Percentiles rank a stretch among this genome's conserved stretches.
These are phyloP conservation scores for Desmodesmus armatus DNA, from an alignment of 139 green algal genomes.

Conservation along the genomic window DNA sequence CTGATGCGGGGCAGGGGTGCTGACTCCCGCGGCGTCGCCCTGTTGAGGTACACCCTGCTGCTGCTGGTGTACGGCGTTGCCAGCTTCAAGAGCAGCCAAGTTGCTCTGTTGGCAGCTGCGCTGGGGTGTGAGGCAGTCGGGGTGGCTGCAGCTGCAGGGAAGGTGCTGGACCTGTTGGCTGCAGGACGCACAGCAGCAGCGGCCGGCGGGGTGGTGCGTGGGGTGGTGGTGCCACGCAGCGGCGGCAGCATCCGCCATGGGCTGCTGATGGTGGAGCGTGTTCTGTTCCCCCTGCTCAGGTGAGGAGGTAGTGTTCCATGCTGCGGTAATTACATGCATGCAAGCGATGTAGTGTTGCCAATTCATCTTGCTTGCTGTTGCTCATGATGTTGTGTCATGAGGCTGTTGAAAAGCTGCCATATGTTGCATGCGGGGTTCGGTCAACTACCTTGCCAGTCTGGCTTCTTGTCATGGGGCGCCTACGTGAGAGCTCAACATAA, in stretches of 20 bases:
- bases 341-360: too few relatives aligned
- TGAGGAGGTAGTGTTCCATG: too few relatives aligned
- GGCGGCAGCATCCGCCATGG: background rate
- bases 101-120: slow-evolving; percentile 4
- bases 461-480: background rate
- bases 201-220: background rate
- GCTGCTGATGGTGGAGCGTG: slow-evolving; percentile 15
- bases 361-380: background rate
- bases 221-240: background rate
- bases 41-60: slow-evolving; percentile 79
- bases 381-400: background rate
- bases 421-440: background rate
- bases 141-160: background rate
- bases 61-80: slow-evolving; percentile 74
- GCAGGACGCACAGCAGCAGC: background rate
- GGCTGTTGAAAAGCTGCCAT: too few relatives aligned
- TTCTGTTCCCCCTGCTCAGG: slow-evolving; percentile 29
- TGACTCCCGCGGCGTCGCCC: background rate
- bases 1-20: slow-evolving; percentile 60
- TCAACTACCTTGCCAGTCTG: too few relatives aligned
- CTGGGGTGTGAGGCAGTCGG: slow-evolving; percentile 21
- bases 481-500: too few relatives aligned
- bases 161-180: background rate
- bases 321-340: background rate
- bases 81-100: slow-evolving; percentile 66